Percentiles rank a stretch among this genome's conserved stretches.
phyloP scores from a whole-genome alignment of 345 rosid species.

The Laguncularia racemosa region DNA sequence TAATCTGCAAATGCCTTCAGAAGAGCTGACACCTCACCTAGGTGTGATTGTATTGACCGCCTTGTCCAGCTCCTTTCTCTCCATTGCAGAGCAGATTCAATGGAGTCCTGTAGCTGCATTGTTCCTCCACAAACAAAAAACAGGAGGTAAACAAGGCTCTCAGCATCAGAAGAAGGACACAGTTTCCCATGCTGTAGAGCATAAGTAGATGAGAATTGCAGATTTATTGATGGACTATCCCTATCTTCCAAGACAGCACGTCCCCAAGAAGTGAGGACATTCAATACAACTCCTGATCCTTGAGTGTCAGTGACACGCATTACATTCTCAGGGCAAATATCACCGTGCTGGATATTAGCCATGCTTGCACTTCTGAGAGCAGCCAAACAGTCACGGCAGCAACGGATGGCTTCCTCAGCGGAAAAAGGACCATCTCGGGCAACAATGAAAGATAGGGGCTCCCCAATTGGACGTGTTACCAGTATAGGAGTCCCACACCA shows the following conservation, averaged over 20 bases:
- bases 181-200: conserved; percentile 63
- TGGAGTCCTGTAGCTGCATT: conserved; percentile 46
- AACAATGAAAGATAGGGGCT: conserved; percentile 37
- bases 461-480: conserved; percentile 49
- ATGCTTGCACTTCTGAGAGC: conserved; percentile 44
- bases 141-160: conserved; percentile 50
- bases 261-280: conserved; percentile 49
- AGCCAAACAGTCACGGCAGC: conserved; percentile 51
- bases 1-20: conserved; percentile 67
- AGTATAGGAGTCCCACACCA: conserved; percentile 63
- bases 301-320: conserved; percentile 23
- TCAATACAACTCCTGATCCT: conserved; percentile 16
- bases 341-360: conserved; percentile 53
- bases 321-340: conserved; percentile 53
- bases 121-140: conserved; percentile 44
- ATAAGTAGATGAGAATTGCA: conserved; percentile 55
- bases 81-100: conserved; percentile 65
- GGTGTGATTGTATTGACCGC: conserved; percentile 46
- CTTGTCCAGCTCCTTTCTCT: conserved; percentile 56
- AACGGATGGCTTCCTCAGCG: conserved; percentile 37
- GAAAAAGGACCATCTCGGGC: conserved; percentile 34
- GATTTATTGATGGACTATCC: conserved; percentile 49
- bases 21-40: conserved; percentile 47
- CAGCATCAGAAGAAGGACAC: conserved; percentile 60
- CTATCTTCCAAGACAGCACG: conserved; percentile 60